Percentiles rank a stretch among this genome's conserved stretches.
phyloP scores from a whole-genome alignment of 768 basidiomycete genomes.

The Suillus discolor region DNA sequence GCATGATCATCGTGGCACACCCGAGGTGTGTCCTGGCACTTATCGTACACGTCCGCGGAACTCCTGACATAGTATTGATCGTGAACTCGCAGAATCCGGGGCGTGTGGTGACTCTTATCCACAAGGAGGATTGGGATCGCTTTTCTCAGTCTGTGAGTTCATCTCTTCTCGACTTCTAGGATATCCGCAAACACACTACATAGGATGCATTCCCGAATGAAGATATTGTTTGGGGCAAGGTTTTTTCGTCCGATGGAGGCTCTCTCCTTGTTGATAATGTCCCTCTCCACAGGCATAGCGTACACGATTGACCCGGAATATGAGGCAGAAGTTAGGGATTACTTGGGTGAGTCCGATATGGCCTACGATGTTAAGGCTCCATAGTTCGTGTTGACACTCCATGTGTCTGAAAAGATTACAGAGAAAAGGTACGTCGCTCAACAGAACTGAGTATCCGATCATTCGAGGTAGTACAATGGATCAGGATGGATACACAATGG shows the following conservation, averaged over 20 bases:
- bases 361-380: not conserved
- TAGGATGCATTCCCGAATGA: conserved; percentile 36
- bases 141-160: conserved; percentile 62
- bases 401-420: conserved; percentile 57
- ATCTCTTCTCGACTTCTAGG: not conserved
- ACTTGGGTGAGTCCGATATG: conserved; percentile 62
- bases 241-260: not conserved
- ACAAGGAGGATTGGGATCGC: conserved; percentile 84
- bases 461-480: not conserved
- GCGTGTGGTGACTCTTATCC: conserved; percentile 86
- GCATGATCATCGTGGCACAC: conserved; percentile 92
- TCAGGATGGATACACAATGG: conserved; percentile 90
- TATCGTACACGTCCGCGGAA: not conserved
- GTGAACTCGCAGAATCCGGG: conserved; percentile 64
- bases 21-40: conserved; percentile 51
- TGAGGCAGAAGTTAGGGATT: conserved; percentile 76
- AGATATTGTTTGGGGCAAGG: conserved; percentile 64
- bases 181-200: not conserved
- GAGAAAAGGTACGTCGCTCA: conserved; percentile 67
- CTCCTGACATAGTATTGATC: not conserved
- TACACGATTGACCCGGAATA: conserved; percentile 84
- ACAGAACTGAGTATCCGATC: not conserved
- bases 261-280: not conserved
- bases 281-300: conserved; percentile 59
- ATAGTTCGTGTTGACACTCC: not conserved